These are phyloP conservation scores for Sporobolomyces pararoseus DNA, from an alignment of 768 basidiomycete genomes.

Conservation along the genomic window DNA sequence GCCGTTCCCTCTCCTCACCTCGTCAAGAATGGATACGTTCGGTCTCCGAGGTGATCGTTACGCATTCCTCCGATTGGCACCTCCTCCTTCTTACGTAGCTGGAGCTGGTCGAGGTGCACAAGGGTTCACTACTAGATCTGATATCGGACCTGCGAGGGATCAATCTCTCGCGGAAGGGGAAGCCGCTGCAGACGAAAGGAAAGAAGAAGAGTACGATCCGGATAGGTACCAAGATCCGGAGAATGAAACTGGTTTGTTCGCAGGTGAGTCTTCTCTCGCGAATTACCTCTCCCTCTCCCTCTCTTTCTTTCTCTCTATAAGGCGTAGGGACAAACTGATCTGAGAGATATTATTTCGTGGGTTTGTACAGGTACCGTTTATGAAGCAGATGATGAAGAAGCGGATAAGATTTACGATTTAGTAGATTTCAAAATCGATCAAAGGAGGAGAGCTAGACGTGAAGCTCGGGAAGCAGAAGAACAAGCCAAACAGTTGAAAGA, in stretches of 20 bases:
- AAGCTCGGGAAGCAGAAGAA: constrained; percentile 70
- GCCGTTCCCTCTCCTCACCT: not conserved
- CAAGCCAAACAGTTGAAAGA: constrained; percentile 74
- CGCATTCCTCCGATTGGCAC: constrained; percentile 39
- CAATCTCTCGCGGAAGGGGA: constrained; percentile 78
- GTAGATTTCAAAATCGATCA: constrained; percentile 89
- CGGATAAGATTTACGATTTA: constrained; percentile 87
- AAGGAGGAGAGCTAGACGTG: constrained; percentile 71
- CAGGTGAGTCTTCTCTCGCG: constrained; percentile 56
- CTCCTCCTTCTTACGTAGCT: constrained; percentile 81
- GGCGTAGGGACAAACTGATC: not conserved
- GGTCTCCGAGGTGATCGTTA: constrained; percentile 42
- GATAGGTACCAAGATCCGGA: constrained; percentile 96
- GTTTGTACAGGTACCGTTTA: constrained; percentile 62
- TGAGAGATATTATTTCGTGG: too few species aligned
- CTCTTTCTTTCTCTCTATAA: not conserved
- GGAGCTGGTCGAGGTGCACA: constrained; percentile 93
- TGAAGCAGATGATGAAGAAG: constrained; percentile 96
- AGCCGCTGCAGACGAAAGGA: constrained; percentile 59
- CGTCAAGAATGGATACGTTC: constrained; percentile 27
- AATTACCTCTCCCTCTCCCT: not conserved
- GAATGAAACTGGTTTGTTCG: constrained; percentile 92
- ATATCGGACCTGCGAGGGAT: constrained; percentile 96
- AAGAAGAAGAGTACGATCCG: constrained; percentile 80
- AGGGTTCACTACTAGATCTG: constrained; percentile 86